Conservation (phyloP, 176 grass and related monocot genomes). For the barley (Hordeum vulgare) region DNA sequence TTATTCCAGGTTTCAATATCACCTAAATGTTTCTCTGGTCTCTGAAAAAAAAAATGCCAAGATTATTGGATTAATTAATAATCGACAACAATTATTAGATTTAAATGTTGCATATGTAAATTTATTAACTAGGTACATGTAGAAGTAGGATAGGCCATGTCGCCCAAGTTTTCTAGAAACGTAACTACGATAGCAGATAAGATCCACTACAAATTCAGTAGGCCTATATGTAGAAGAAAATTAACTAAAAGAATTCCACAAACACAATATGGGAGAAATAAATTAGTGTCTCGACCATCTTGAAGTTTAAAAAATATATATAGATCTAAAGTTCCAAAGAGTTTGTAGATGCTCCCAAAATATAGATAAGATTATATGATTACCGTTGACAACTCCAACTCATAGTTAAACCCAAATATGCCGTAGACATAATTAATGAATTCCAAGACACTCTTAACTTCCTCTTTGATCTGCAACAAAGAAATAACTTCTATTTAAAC, state of each 20-base stretch:
- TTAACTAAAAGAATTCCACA: no score
- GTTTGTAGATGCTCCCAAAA: not conserved
- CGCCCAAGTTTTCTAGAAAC: not conserved
- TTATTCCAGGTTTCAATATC: conserved; percentile 95
- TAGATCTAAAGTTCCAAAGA: conserved; percentile 1
- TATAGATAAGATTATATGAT: not conserved
- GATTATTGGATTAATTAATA: not conserved
- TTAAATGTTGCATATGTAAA: not conserved
- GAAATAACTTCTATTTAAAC: not conserved
- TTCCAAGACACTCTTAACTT: conserved; percentile 75
- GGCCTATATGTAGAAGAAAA: no score
- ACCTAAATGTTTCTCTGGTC: conserved; percentile 94
- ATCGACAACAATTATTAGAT: not conserved
- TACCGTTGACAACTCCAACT: conserved; percentile 95
- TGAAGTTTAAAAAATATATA: not conserved
- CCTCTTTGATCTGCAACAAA: conserved; percentile 78
- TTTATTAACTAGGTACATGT: not conserved
- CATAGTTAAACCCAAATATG: conserved; percentile 94
- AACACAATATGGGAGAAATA: no score
- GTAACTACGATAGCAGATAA: no score
- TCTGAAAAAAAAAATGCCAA: conserved; percentile 27
- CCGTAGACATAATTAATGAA: conserved; percentile 85
- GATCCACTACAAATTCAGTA: no score
- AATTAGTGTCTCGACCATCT: no score
- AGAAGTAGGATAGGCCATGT: not conserved